phyloP scores from a whole-genome alignment of 345 rosid species.

The Aquilaria yunnanensis region DNA sequence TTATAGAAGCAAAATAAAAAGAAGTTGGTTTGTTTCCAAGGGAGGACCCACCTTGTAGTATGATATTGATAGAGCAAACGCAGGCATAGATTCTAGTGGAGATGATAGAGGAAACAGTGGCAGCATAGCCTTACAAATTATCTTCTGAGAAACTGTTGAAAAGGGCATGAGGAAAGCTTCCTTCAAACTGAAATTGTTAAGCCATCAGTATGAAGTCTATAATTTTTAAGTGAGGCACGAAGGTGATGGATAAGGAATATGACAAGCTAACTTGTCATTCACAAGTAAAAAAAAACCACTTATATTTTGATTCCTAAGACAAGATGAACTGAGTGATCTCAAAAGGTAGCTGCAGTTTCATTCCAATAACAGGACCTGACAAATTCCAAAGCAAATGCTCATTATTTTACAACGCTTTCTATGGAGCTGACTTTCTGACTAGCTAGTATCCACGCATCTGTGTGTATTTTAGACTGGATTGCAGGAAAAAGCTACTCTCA shows the following conservation, averaged over 20 bases:
- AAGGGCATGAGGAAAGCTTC: constrained; percentile 82
- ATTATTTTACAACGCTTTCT: too few relatives aligned
- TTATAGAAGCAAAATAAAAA: neutral
- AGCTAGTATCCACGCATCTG: too few relatives aligned
- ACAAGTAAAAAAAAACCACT: too few relatives aligned
- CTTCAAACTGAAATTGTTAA: constrained; percentile 54
- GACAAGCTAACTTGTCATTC: neutral
- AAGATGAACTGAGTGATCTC: too few relatives aligned
- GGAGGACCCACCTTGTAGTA: constrained; percentile 52
- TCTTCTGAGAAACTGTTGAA: constrained; percentile 59
- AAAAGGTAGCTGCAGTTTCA: too few relatives aligned
- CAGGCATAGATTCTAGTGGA: constrained; percentile 31
- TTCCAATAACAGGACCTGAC: too few relatives aligned
- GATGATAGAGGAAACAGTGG: constrained; percentile 57
- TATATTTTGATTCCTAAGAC: too few relatives aligned
- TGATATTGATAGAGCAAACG: constrained; percentile 68
- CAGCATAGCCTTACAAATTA: constrained; percentile 50
- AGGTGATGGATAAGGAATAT: neutral
- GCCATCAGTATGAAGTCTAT: constrained; percentile 6
- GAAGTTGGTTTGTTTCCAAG: neutral
- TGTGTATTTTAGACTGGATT: too few relatives aligned
- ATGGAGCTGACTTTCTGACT: too few relatives aligned
- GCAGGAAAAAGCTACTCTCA: too few relatives aligned
- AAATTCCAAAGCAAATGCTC: too few relatives aligned
- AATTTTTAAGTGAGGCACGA: constrained; percentile 2